Percentiles rank a stretch among this genome's conserved stretches.
phyloP scores from a whole-genome alignment of 192 early-diverging fungal species.

The Coemansia furcata region DNA sequence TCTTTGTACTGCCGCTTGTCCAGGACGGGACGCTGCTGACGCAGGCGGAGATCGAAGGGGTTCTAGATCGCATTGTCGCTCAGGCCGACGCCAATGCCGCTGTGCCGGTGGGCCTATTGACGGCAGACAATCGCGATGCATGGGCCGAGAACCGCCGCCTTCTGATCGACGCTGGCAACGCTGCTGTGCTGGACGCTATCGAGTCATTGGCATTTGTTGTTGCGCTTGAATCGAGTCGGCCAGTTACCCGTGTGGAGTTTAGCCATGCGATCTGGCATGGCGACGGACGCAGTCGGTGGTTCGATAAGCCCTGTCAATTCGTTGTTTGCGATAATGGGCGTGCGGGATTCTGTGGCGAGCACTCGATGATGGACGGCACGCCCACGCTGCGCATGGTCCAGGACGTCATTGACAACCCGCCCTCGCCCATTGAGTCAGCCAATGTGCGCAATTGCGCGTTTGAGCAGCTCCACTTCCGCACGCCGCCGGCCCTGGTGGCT shows the following conservation, averaged over 20 bases:
- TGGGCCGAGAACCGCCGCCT: constrained; percentile 81
- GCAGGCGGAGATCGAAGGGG: constrained; percentile 75
- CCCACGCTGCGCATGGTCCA: constrained; percentile 86
- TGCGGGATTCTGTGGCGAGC: constrained; percentile 94
- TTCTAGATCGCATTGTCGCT: constrained; percentile 65
- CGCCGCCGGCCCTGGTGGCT: constrained; percentile 55
- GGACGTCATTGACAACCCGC: constrained; percentile 59
- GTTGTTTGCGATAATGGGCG: constrained; percentile 94
- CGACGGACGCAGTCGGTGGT: constrained; percentile 93
- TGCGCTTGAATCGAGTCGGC: constrained; percentile 81
- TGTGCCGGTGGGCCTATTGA: constrained; percentile 81
- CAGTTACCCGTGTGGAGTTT: constrained; percentile 88
- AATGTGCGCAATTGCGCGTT: constrained; percentile 31
- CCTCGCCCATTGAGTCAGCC: constrained; percentile 48
- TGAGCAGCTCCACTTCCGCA: constrained; percentile 65
- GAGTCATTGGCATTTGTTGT: constrained; percentile 89
- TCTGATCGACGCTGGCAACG: constrained; percentile 67
- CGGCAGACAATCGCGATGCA: constrained; percentile 85
- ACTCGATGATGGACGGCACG: constrained; percentile 95
- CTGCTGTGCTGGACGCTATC: constrained; percentile 74
- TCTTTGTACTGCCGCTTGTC: constrained; percentile 72
- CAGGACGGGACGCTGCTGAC: constrained; percentile 59
- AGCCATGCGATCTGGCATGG: constrained; percentile 91
- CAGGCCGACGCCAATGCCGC: constrained; percentile 63
- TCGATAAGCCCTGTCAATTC: constrained; percentile 96